phyloP scores from a whole-genome alignment of 495 filamentous ascomycete species.

The Aspergillus heteromorphus region DNA sequence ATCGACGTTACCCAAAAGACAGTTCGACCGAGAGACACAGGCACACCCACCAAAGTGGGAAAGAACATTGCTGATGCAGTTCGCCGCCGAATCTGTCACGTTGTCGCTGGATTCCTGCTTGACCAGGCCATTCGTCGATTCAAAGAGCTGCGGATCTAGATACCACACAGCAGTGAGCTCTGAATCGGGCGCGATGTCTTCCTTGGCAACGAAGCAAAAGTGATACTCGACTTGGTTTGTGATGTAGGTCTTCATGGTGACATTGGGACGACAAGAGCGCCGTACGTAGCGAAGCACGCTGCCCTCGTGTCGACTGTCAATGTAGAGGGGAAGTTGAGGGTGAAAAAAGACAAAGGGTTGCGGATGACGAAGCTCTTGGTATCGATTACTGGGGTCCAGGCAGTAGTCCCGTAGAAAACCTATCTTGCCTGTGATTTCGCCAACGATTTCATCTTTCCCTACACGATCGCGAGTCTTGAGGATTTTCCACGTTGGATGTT shows the following conservation, averaged over 20 bases:
- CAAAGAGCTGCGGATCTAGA: slow-evolving; percentile 44
- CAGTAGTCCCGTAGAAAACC: slow-evolving; percentile 75
- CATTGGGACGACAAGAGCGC: slow-evolving; percentile 83
- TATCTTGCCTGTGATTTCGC: slow-evolving; percentile 83
- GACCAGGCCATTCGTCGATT: slow-evolving; percentile 42
- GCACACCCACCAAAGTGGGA: slow-evolving; percentile 87
- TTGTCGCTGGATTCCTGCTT: slow-evolving; percentile 41
- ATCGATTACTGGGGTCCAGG: slow-evolving; percentile 65
- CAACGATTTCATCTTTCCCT: slow-evolving; percentile 62
- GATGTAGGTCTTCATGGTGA: slow-evolving; percentile 73
- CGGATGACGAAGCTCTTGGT: slow-evolving; percentile 69
- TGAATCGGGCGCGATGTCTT: slow-evolving; percentile 56
- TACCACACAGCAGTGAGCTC: slow-evolving; percentile 69
- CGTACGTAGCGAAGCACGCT: slow-evolving; percentile 78
- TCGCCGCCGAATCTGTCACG: slow-evolving; percentile 41
- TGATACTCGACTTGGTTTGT: slow-evolving; percentile 70
- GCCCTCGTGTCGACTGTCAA: slow-evolving; percentile 82
- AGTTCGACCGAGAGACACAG: slow-evolving; percentile 60
- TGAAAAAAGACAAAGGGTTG: slow-evolving; percentile 84
- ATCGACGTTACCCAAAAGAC: slow-evolving; percentile 70
- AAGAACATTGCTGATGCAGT: slow-evolving; percentile 67
- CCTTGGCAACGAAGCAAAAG: slow-evolving; percentile 81
- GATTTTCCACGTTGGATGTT: slow-evolving; percentile 60
- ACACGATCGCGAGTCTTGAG: slow-evolving; percentile 61
- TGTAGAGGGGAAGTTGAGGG: slow-evolving; percentile 75